Evolutionary conservation across 2,329 filamentous ascomycete genomes (phyloP).

Genomic region (Trichoderma asperellum): DNA sequence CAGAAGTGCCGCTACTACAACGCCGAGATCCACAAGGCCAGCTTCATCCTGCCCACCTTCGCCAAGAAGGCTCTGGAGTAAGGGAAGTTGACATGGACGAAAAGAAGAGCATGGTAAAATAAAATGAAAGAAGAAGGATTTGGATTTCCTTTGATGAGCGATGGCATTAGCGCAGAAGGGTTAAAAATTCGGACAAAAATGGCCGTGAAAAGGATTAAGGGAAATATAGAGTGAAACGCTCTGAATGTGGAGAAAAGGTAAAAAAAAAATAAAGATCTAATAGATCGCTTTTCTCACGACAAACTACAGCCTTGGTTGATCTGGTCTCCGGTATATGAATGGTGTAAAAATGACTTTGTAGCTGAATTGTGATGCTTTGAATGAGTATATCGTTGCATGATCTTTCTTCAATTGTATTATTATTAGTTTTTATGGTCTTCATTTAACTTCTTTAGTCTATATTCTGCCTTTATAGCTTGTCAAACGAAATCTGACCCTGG

Average conservation of each 20-base stretch:
- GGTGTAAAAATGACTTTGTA: background rate
- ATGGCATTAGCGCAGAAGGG: conserved; percentile 1
- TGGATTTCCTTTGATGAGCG: background rate
- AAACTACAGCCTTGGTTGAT: background rate
- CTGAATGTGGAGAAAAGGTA: background rate
- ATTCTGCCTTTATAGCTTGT: background rate
- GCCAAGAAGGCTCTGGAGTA: conserved; percentile 75
- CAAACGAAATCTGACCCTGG: conserved; percentile 49
- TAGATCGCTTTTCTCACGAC: background rate
- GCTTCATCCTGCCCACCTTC: conserved; percentile 92
- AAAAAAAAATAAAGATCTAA: conserved; percentile 6
- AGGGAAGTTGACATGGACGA: background rate
- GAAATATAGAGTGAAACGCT: background rate
- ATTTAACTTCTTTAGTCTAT: background rate
- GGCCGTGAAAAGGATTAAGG: background rate
- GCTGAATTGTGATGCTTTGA: background rate
- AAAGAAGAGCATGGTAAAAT: background rate
- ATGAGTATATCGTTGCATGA: background rate
- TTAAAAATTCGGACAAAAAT: background rate
- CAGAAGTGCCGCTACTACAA: conserved; percentile 97
- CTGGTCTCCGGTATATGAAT: background rate
- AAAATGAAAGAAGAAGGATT: conserved; percentile 10
- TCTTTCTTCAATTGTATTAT: background rate
- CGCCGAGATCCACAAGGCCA: conserved; percentile 91
- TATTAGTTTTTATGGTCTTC: background rate